Percentiles rank a stretch among this genome's conserved stretches.
These are phyloP conservation scores for Casuarina glauca DNA, from an alignment of 306 rosid genomes.

Conservation along the genomic window DNA sequence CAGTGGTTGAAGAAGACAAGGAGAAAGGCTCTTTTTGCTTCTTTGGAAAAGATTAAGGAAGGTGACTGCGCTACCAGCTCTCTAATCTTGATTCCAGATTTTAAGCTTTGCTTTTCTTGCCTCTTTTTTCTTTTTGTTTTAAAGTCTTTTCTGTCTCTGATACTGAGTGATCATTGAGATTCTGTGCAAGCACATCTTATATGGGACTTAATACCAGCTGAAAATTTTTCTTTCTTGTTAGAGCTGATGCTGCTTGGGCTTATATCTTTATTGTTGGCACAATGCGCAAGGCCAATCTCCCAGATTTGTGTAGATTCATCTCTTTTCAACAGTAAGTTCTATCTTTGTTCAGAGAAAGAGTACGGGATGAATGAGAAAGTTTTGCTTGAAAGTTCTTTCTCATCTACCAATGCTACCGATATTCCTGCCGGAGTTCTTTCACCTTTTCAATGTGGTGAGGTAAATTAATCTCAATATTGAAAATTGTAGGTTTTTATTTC, in stretches of 20 bases:
- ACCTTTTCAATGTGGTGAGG: slow-evolving; percentile 74
- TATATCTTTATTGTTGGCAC: slow-evolving; percentile 88
- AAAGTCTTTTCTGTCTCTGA: neutral
- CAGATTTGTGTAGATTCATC: slow-evolving; percentile 88
- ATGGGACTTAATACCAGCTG: neutral
- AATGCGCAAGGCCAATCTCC: slow-evolving; percentile 85
- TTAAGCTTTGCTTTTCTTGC: neutral
- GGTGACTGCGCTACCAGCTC: slow-evolving; percentile 40
- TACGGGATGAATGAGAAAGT: slow-evolving; percentile 28
- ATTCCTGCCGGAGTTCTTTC: slow-evolving; percentile 37
- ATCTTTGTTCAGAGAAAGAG: slow-evolving; percentile 69
- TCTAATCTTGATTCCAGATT: neutral
- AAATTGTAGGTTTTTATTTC: neutral
- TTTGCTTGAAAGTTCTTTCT: slow-evolving; percentile 37
- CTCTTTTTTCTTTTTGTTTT: neutral
- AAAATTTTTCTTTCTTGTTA: slow-evolving; percentile 36
- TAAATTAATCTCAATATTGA: slow-evolving; percentile 29
- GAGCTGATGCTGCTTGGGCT: slow-evolving; percentile 98
- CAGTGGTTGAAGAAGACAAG: slow-evolving; percentile 91
- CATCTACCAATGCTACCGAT: slow-evolving; percentile 42
- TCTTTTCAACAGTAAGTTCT: slow-evolving; percentile 69
- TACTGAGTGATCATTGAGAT: neutral
- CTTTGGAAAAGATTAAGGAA: slow-evolving; percentile 93
- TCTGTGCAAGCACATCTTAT: neutral
- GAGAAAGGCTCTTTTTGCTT: slow-evolving; percentile 85